Percentiles rank a stretch among this genome's conserved stretches.
phyloP scores from a whole-genome alignment of 2,329 filamentous ascomycete genomes.

The Fusarium dimerum region DNA sequence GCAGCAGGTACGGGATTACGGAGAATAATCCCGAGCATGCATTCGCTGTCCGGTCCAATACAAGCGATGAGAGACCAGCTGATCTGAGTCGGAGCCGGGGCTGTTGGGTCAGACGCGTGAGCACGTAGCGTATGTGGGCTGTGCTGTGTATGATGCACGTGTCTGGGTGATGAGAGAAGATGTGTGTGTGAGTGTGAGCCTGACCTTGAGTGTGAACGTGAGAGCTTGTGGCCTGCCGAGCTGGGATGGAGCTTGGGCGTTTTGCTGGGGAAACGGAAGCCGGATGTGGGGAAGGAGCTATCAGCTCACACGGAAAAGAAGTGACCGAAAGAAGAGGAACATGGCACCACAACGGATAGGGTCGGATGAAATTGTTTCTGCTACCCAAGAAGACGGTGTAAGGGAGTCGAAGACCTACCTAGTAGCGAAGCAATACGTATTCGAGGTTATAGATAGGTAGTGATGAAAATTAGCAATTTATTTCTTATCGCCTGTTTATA shows the following conservation, averaged over 20 bases:
- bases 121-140: background rate
- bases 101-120: background rate
- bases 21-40: background rate
- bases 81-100: background rate
- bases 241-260: background rate
- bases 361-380: background rate
- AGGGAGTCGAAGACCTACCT: background rate
- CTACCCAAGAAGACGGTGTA: background rate
- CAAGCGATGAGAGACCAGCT: background rate
- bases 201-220: background rate
- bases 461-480: too few relatives aligned
- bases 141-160: background rate
- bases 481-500: too few relatives aligned
- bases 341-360: background rate
- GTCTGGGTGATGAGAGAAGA: background rate
- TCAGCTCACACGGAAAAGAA: background rate
- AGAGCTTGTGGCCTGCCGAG: background rate
- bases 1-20: conserved; percentile 4
- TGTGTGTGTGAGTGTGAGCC: background rate
- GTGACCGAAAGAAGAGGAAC: background rate
- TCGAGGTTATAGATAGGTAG: too few relatives aligned
- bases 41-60: background rate
- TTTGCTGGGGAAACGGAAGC: conserved; percentile 1
- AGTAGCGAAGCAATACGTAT: background rate
- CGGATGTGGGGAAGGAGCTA: background rate